Base-by-base conservation (phyloP, 768 basidiomycete genomes). In the Amanita brunnescens region DNA sequence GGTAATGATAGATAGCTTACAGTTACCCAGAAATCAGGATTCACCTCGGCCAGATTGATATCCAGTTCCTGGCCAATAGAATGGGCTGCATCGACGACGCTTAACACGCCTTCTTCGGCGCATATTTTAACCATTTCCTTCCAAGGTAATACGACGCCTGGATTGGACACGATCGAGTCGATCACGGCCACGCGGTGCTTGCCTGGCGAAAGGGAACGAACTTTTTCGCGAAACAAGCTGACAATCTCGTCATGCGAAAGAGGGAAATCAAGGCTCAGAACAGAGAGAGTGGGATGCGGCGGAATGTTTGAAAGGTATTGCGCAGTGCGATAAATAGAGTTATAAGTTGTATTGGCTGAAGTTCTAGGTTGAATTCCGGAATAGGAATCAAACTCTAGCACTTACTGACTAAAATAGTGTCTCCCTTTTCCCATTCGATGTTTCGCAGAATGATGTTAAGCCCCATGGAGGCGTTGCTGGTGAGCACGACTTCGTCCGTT, bases 81-180 rank as follows among this genome's bases (percentile, higher is more conserved):
- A 59, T 91, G 89, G 5, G 89, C 89, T 1, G 76, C 89, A 58
- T 91, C 89, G 6, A 91, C 67, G 12, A 91, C 61, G 29, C 74
- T 81, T 59, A 76, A 75, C 3, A 83, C 73, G 2, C 77, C 77
- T 53, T 82, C 80, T 55, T 82, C 73, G 47, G 73, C 70, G 60
- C 83, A 85, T n/a, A 87, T 67, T 2, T 70, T 62, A 1, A 85
- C 79, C 63, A 90, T 73, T 52, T 78, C 76, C 61, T 80, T 70
- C 89, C 87, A 91, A 1, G 89, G 89, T 51, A 86, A 65, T 2
- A 68, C 60, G 5, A 76, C 70, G 0, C 81, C 87, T 0, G 88
- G 88, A 32, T 68, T 71, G 7, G 82, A 73, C 10, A 67, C 68
- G 47, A 90, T 79, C 16, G 69, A 62, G 60, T 90, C 88, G 24